A percentile compares a stretch with the other conserved stretches of the same genome.
Conservation (phyloP, 306 rosid species). For the Datisca glomerata region DNA sequence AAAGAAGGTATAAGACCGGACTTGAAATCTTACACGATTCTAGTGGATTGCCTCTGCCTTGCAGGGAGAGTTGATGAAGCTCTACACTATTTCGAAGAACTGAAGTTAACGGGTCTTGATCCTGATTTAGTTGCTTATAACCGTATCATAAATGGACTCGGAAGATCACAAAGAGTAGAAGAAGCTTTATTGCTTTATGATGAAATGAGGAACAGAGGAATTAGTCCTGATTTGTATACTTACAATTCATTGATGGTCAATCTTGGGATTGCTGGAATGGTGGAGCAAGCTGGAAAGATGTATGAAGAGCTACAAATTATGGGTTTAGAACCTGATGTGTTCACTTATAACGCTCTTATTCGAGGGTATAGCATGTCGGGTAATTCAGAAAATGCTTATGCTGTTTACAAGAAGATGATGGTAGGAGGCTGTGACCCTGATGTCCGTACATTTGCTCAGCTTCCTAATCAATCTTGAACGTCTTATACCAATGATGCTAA, state of each 20-base stretch:
- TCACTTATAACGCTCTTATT: constrained; percentile 91
- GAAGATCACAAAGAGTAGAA: constrained; percentile 49
- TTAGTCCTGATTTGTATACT: constrained; percentile 73
- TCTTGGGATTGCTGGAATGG: constrained; percentile 80
- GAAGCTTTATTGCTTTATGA: constrained; percentile 58
- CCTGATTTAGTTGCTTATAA: constrained; percentile 67
- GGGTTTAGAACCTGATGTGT: constrained; percentile 85
- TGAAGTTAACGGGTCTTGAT: constrained; percentile 64
- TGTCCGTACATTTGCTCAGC: constrained; percentile 61
- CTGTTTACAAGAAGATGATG: constrained; percentile 81
- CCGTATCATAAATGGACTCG: constrained; percentile 75
- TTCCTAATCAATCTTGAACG: constrained; percentile 46
- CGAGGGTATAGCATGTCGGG: constrained; percentile 65
- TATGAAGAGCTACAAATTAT: constrained; percentile 56
- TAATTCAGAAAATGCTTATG: constrained; percentile 58
- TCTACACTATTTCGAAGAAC: constrained; percentile 55
- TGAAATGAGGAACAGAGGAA: constrained; percentile 64
- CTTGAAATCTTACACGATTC: constrained; percentile 71
- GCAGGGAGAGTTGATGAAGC: constrained; percentile 75
- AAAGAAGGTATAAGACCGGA: constrained; percentile 85
- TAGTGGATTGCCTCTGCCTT: constrained; percentile 65
- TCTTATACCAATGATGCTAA: neutral
- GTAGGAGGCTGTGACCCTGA: constrained; percentile 80
- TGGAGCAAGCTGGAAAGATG: constrained; percentile 58
- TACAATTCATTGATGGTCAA: constrained; percentile 67